Percentiles rank a stretch among this genome's conserved stretches.
phyloP scores from a whole-genome alignment of 2,329 filamentous ascomycete genomes.

The Keithomyces neogunnii region DNA sequence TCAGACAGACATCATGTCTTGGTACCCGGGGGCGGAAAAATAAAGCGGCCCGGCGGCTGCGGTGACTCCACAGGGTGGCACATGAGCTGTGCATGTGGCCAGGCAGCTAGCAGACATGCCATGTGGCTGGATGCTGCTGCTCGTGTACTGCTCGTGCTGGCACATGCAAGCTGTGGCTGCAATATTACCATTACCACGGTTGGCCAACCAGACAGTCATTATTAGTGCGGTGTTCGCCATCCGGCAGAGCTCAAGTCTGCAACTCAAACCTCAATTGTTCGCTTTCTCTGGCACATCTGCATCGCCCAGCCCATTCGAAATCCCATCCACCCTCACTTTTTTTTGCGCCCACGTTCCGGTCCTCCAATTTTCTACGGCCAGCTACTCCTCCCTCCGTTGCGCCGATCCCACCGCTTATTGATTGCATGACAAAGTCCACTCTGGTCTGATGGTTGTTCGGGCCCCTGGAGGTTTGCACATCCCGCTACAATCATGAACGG shows the following conservation, averaged over 20 bases:
- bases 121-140: neutral
- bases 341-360: neutral
- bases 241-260: too few species aligned
- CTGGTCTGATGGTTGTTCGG: neutral
- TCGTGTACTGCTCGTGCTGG: neutral
- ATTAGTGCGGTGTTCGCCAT: too few species aligned
- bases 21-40: conserved; percentile 5
- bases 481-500: conserved; percentile 56
- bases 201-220: too few species aligned
- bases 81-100: too few species aligned
- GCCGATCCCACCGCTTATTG: neutral
- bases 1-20: too few species aligned
- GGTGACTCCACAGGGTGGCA: neutral
- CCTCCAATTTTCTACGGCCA: neutral
- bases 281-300: neutral
- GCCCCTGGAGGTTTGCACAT: conserved; percentile 3
- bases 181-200: too few species aligned
- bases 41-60: conserved; percentile 1
- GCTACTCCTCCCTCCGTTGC: neutral
- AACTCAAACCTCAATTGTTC: neutral
- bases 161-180: neutral
- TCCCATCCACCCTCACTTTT: neutral
- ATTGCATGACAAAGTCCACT: neutral
- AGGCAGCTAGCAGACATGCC: too few species aligned
- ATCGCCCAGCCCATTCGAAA: conserved; percentile 2